Conservation (phyloP, 2,329 filamentous ascomycete species). For the Paecilomyces variotii region DNA sequence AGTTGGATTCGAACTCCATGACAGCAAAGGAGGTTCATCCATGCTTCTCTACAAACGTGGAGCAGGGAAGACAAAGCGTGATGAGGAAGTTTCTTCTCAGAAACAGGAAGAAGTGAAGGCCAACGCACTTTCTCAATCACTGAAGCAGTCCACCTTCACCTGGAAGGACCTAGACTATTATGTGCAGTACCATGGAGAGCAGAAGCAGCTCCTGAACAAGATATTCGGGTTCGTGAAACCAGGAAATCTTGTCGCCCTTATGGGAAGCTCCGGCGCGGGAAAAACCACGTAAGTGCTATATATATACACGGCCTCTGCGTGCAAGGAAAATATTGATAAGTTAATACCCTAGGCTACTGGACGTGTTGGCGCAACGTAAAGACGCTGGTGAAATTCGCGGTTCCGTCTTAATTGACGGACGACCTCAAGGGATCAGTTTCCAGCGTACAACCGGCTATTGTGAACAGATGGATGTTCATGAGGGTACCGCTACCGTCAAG, state of each 20-base stretch:
- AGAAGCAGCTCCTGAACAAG: slow-evolving; percentile 47
- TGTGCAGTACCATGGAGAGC: slow-evolving; percentile 39
- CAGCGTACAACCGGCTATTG: slow-evolving; percentile 45
- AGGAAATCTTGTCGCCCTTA: slow-evolving; percentile 66
- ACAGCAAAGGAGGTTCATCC: slow-evolving; percentile 21
- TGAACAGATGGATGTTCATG: slow-evolving; percentile 59
- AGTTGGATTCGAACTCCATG: slow-evolving; percentile 59
- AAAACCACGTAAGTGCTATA: slow-evolving; percentile 31
- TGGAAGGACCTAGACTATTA: slow-evolving; percentile 76
- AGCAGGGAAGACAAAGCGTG: slow-evolving; percentile 11
- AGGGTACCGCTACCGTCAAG: slow-evolving; percentile 54
- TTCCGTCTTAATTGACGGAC: slow-evolving; percentile 36
- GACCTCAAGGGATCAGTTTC: slow-evolving; percentile 37
- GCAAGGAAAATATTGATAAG: background rate
- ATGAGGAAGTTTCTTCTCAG: background rate
- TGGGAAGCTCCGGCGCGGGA: slow-evolving; percentile 72
- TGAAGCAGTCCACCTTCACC: slow-evolving; percentile 62
- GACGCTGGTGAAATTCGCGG: slow-evolving; percentile 36
- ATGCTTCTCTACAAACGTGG: slow-evolving; percentile 27
- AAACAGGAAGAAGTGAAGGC: slow-evolving; percentile 29
- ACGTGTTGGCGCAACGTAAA: slow-evolving; percentile 36
- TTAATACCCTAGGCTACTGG: slow-evolving; percentile 25
- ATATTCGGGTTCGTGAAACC: slow-evolving; percentile 66
- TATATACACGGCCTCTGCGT: background rate
- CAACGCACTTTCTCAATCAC: slow-evolving; percentile 39